Evolutionary conservation across 768 basidiomycete genomes (phyloP), one percentile per base, ranked within the genome.

Genomic region (Termitomyces sp.): DNA sequence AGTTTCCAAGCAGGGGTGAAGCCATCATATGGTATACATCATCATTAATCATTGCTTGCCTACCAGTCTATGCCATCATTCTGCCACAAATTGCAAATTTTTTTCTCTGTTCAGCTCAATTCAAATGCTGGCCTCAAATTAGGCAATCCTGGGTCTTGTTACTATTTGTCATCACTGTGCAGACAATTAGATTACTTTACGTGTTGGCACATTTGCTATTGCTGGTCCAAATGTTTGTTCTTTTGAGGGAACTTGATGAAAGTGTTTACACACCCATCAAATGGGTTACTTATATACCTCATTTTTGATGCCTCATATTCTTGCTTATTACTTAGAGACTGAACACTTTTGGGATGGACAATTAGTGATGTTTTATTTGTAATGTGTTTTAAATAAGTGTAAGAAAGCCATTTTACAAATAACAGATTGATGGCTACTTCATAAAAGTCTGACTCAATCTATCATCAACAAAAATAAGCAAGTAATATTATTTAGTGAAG

Each of bases 11-110:
- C 20, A 26, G 36, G 20, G 23, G 43, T 23, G 43, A 44, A 43
- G 3, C 2, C 2, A 20, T 4, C 3, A n/a, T 43, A 2, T 74
- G 72, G 72, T 63, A 67, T 10, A 52, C 60, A n/a, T 64, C 51
- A 18, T 59, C 68, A 0, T 30, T 67, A 5, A 48, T 16, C n/a
- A 2, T 32, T 32, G 18, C 28, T 48, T 49, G 13, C 30, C 18
- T 49, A 4, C 48, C 30, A 16, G 28, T 49, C 28, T 48, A 48
- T 48, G 47, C 14, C 2, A 48, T 48, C 6, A 48, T 28, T 6
- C 47, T 48, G 6, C 47, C 46, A 10, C 14, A 48, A 18, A 30
- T 30, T 40, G 14, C 14, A 16, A 40, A 40, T 16, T 40, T 40
- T 40, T 16, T 16, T 40, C 14, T 41, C 7, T 6, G 7, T 41